A percentile compares a stretch with the other conserved stretches of the same genome.
These are phyloP conservation scores for Collybia nuda DNA, from an alignment of 768 basidiomycete genomes.

Conservation along the genomic window DNA sequence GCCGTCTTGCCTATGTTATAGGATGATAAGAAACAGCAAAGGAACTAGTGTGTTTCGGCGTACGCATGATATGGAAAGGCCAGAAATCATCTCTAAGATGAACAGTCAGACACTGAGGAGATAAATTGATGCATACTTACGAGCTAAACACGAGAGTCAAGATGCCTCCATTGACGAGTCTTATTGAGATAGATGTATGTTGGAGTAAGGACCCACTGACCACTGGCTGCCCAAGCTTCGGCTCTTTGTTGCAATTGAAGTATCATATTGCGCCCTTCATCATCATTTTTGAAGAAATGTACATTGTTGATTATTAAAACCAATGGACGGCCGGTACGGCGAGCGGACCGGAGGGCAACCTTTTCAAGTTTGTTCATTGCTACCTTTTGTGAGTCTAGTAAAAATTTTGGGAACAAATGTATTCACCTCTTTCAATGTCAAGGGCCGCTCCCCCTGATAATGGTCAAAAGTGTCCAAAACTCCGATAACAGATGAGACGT, in stretches of 20 bases:
- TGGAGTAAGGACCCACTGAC: slow-evolving; percentile 33
- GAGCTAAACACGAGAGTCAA: slow-evolving; percentile 78
- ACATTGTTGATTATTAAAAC: slow-evolving; percentile 83
- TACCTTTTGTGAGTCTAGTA: slow-evolving; percentile 17
- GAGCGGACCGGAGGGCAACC: slow-evolving; percentile 69
- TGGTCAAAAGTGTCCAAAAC: not conserved
- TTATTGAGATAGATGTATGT: not conserved
- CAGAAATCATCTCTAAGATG: slow-evolving; percentile 78
- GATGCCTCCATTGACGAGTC: slow-evolving; percentile 45
- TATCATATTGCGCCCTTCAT: slow-evolving; percentile 75
- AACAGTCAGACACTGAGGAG: slow-evolving; percentile 11
- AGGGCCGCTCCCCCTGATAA: slow-evolving; percentile 68
- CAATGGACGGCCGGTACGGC: slow-evolving; percentile 60
- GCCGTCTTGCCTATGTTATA: slow-evolving; percentile 57
- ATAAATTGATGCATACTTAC: slow-evolving; percentile 34
- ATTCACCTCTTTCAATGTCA: slow-evolving; percentile 75
- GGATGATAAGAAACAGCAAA: slow-evolving; percentile 10
- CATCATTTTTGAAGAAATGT: slow-evolving; percentile 74
- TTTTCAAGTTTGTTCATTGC: slow-evolving; percentile 85
- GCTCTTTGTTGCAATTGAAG: slow-evolving; percentile 85
- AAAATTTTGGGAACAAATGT: not conserved
- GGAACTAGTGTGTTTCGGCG: slow-evolving; percentile 17
- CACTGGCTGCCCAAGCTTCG: slow-evolving; percentile 82
- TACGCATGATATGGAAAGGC: slow-evolving; percentile 70
- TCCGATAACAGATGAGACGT: not conserved